Base-by-base conservation (phyloP, 495 filamentous ascomycete species). In the Penicillium macrosclerotiorum region DNA sequence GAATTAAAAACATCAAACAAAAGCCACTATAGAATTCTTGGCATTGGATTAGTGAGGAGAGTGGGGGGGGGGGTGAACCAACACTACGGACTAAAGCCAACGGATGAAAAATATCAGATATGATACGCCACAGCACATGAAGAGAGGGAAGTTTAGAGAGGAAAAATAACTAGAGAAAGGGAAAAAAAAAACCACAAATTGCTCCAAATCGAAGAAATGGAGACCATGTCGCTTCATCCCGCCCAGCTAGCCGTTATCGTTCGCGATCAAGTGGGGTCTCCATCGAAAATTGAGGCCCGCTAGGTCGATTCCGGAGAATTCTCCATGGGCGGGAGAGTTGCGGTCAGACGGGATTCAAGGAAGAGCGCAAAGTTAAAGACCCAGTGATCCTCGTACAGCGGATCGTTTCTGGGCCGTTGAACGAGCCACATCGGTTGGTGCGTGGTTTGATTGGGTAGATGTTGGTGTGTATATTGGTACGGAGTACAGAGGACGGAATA, bases 341-440 rank as follows among this genome's bases (percentile, higher is more conserved):
- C 54, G 54, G 54, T 57, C 54, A 57, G 45, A 43, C 32, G 30
- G 27, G n/a, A n/a, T 24, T 25, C 40, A 52, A 56, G 40, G 44
- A 20, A 52, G 26, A 26, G 42, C n/a, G 18, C 24, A 31, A 37
- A 46, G 23, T 37, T 29, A 44, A 33, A 33, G 42, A 32, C 38
- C 38, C 38, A 47, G 43, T 39, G 44, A 56, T 49, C 40, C 36
- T 49, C 49, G 32, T 20, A 33, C 26, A 29, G 20, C 37, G 18
- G 19, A 24, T n/a, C n/a, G n/a, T n/a, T n/a, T n/a, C n/a, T n/a
- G n/a, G n/a, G n/a, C n/a, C n/a, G n/a, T n/a, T n/a, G n/a, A n/a
- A n/a, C n/a, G n/a, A n/a, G n/a, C n/a, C n/a, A n/a, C n/a, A n/a
- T n/a, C n/a, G n/a, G n/a, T n/a, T n/a, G n/a, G n/a, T n/a, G n/a